These are phyloP conservation scores for Tetrapyrgos nigripes DNA, from an alignment of 1,284 basidiomycete species.

Conservation along the genomic window DNA sequence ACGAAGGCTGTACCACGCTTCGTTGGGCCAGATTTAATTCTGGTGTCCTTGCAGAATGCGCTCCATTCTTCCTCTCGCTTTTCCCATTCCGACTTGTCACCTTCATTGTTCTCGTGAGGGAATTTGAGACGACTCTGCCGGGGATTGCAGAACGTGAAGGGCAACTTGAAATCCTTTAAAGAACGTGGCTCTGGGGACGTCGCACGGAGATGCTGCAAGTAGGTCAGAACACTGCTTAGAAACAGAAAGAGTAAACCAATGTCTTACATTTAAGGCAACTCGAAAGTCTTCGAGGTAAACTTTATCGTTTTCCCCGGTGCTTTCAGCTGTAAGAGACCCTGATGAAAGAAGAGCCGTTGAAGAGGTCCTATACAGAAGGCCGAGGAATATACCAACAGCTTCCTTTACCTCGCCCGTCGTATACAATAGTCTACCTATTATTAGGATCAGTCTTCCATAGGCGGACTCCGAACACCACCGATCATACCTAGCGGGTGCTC, in stretches of 20 bases:
- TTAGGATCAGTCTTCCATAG: constrained; percentile 7
- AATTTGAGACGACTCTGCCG: constrained; percentile 62
- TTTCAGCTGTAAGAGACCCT: constrained; percentile 25
- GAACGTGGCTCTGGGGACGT: constrained; percentile 49
- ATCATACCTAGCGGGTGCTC: constrained; percentile 76
- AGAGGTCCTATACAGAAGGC: constrained; percentile 53
- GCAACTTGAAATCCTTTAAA: constrained; percentile 54
- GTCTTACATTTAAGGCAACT: constrained; percentile 70
- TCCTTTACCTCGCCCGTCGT: constrained; percentile 75
- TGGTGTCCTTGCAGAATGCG: constrained; percentile 62
- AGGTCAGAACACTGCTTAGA: constrained; percentile 14
- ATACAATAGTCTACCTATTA: constrained; percentile 73
- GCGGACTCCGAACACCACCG: not conserved
- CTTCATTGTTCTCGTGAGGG: constrained; percentile 52
- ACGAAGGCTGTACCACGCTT: constrained; percentile 64
- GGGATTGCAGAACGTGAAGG: constrained; percentile 63
- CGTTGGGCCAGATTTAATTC: constrained; percentile 56
- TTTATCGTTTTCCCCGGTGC: constrained; percentile 49
- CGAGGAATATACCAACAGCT: constrained; percentile 74
- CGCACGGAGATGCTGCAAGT: constrained; percentile 65
- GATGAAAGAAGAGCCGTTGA: constrained; percentile 23
- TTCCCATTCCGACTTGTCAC: constrained; percentile 58
- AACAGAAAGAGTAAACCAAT: constrained; percentile 6
- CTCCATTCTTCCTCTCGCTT: constrained; percentile 69
- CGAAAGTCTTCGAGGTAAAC: constrained; percentile 80